Evolutionary conservation across 83 land plant genomes (phyloP), one percentile per base, ranked within the genome.

Genomic region (Picea abies): DNA sequence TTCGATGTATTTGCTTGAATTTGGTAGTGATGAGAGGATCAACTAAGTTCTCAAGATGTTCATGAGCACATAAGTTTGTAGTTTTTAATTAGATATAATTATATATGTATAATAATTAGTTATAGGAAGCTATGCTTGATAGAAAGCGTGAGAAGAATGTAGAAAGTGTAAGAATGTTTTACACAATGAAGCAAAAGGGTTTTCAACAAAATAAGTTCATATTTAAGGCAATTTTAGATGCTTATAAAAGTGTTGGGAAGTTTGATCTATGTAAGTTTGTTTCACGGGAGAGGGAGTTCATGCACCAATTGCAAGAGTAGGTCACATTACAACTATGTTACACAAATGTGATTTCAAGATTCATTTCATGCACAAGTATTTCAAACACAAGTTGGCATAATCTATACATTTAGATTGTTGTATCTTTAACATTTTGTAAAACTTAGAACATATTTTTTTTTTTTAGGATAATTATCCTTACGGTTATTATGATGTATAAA

Each of bases 251-350:
- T 63, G 90, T 86, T 10, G 89, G 91, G 10, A 90, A 91, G 71
- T 20, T 70, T 78, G 92, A 93, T 66, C 91, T 95, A 61, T 95
- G 89, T 32, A 78, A 83, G 25, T 63, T 91, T 87, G 95, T 85
- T 60, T 67, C 69, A 32, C 95, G 91, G 63, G 92, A 95, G 63
- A 89, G 89, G 93, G 80, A 70, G 32, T 29, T 29, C 32, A 29
- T 29, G 32, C 32, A 29, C 32, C 32, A 29, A 29, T 29, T 29
- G 32, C 32, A 29, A 29, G 32, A 29, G 32, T 29, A 29, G 32
- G 32, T 29, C 32, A 29, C 32, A 29, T 29, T 29, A 29, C 32
- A 29, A 29, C 32, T 29, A 29, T 29, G 32, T 29, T 29, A 29
- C 32, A 29, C 32, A 29, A 29, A 29, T 29, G 32, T 29, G 32